Base-by-base conservation (phyloP, 305 asterid genomes). In the Andrographis paniculata region DNA sequence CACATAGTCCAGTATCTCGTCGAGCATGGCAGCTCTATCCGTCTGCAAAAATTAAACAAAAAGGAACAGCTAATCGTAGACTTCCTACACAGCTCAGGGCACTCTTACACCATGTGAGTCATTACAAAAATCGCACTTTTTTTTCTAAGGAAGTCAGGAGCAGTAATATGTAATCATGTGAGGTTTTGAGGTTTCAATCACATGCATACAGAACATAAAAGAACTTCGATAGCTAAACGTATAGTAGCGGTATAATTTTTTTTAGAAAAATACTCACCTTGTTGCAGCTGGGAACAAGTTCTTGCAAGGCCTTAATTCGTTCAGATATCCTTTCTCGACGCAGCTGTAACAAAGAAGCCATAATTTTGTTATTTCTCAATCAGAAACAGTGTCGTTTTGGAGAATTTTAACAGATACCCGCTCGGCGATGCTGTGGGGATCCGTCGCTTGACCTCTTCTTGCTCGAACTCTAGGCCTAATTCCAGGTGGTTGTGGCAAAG, bases 21-120 rank as follows among this genome's bases (percentile, higher is more conserved):
- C 97, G 49, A 88, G 87, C 94, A 88, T 88, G 48, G 80, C 87
- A 16, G 95, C 94, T 73, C 93, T 82, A 69, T 88, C 97, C 40
- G 87, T 75, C 94, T 88, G 84, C 53, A 16, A 33, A 33, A 51
- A 60, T 30, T 30, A 45, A 33, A 46, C 36, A 18, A 21, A 41
- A 20, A 45, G 37, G 17, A 15, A 37, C 44, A 5, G 45, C 30
- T 24, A 8, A 24, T n/a, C 4, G 30, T 24, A 24, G 30, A 24
- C n/a, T n/a, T n/a, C n/a, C n/a, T n/a, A n/a, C n/a, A n/a, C n/a
- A n/a, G n/a, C n/a, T n/a, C n/a, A n/a, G n/a, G n/a, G n/a, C n/a
- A n/a, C n/a, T n/a, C n/a, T n/a, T n/a, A n/a, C n/a, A n/a, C n/a
- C n/a, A n/a, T n/a, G n/a, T n/a, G n/a, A n/a, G n/a, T n/a, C n/a